Percentiles rank a stretch among this genome's conserved stretches.
These are phyloP conservation scores for Gaeumannomyces sp. DNA, from an alignment of 2,329 filamentous ascomycete species.

Conservation along the genomic window DNA sequence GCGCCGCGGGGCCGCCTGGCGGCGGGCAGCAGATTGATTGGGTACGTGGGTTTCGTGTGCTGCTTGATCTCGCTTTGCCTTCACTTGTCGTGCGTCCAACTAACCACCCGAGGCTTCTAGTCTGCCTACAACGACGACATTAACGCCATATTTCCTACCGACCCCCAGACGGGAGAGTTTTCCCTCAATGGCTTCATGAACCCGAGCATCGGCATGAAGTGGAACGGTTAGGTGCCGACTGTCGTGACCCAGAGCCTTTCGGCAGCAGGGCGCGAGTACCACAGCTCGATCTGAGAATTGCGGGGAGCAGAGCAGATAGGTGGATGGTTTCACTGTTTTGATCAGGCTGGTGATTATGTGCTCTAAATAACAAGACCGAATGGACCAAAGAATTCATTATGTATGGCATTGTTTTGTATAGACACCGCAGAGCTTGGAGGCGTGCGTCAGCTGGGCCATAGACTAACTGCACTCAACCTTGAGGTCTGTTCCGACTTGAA, in stretches of 20 bases:
- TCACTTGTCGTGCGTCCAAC: neutral
- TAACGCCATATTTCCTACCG: slow-evolving; percentile 27
- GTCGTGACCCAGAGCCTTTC: neutral
- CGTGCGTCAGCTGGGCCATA: neutral
- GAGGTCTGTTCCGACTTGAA: neutral
- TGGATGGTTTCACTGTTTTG: neutral
- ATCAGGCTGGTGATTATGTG: neutral
- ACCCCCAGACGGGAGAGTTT: slow-evolving; percentile 32
- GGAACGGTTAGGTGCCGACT: slow-evolving; percentile 13
- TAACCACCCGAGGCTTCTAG: neutral
- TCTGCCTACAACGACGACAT: slow-evolving; percentile 3
- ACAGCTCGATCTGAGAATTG: neutral
- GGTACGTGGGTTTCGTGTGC: slow-evolving; percentile 38
- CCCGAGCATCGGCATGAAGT: slow-evolving; percentile 27
- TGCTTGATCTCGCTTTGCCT: neutral
- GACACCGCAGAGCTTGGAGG: neutral
- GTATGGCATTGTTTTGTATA: neutral
- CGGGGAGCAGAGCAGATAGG: neutral
- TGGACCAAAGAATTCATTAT: neutral
- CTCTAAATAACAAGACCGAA: neutral
- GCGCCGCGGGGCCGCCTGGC: slow-evolving; percentile 5
- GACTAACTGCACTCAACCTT: neutral
- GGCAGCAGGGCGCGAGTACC: neutral
- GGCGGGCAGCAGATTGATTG: slow-evolving; percentile 54
- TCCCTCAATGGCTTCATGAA: slow-evolving; percentile 32